Evolutionary conservation across 345 rosid species (phyloP).

Genomic region (Cardamine chenopodiifolia): DNA sequence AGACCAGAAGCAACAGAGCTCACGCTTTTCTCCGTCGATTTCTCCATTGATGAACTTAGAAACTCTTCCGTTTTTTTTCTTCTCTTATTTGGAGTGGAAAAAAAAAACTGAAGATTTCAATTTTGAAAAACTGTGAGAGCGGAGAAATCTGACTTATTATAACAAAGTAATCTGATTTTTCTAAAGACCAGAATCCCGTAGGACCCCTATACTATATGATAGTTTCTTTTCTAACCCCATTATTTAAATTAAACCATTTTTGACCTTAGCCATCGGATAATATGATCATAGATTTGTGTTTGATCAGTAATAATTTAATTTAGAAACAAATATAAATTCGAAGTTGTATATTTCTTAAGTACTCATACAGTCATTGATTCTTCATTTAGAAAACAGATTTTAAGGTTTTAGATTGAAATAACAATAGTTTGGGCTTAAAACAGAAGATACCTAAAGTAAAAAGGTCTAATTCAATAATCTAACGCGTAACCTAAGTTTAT

Average conservation of each 20-base stretch:
- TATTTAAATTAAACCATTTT: neutral
- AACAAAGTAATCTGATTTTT: neutral
- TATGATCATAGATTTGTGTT: neutral
- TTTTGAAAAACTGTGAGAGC: slow-evolving; percentile 25
- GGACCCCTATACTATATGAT: slow-evolving; percentile 2
- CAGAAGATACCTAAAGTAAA: neutral
- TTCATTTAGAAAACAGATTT: neutral
- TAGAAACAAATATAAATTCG: no score
- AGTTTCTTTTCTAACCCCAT: neutral
- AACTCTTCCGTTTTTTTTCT: neutral
- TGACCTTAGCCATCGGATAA: neutral
- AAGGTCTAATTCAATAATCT: neutral
- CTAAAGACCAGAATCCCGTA: neutral
- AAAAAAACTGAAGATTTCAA: slow-evolving; percentile 20
- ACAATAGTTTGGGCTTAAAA: neutral
- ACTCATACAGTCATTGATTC: neutral
- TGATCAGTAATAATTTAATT: neutral
- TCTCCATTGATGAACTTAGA: slow-evolving; percentile 38
- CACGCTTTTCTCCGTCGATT: slow-evolving; percentile 49
- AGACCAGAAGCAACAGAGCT: slow-evolving; percentile 52
- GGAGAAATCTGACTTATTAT: slow-evolving; percentile 28
- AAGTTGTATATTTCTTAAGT: neutral
- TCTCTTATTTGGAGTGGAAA: slow-evolving; percentile 3
- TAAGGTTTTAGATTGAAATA: neutral
- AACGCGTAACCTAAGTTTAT: slow-evolving; percentile 27